Conservation (phyloP, 495 filamentous ascomycete genomes). For the Copromyces sp. region DNA sequence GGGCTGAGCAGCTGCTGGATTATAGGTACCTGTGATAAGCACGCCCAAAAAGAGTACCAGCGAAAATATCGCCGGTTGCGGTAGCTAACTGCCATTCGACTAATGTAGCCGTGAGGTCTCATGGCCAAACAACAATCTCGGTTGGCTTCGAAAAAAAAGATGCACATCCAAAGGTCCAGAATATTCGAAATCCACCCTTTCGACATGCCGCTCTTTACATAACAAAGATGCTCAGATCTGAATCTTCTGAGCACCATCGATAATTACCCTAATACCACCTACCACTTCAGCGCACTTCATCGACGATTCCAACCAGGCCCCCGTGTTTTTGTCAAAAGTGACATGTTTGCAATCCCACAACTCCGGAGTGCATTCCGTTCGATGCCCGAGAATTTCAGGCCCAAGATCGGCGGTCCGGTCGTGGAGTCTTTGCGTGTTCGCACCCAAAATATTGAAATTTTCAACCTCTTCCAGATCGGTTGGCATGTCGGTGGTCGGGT, state of each 20-base stretch:
- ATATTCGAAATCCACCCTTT: not conserved
- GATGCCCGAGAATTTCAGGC: not conserved
- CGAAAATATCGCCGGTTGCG: not conserved
- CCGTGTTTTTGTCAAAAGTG: not conserved
- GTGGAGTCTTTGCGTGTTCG: not conserved
- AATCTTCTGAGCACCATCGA: not conserved
- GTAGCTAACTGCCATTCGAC: not conserved
- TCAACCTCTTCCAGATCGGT: not conserved
- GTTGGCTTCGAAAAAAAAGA: not conserved
- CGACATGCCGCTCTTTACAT: not conserved
- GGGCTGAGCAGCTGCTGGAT: not conserved
- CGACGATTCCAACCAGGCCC: not conserved
- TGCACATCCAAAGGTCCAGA: not conserved
- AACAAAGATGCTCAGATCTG: not conserved
- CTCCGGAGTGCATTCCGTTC: not conserved
- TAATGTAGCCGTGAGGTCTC: not conserved
- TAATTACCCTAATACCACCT: not conserved
- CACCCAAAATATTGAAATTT: not conserved
- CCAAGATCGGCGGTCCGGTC: not conserved
- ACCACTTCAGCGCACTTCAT: not conserved
- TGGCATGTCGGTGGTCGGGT: not conserved
- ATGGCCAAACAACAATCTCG: not conserved
- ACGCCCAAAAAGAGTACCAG: not conserved
- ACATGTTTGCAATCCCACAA: not conserved
- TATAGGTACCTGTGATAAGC: not conserved